Conservation (phyloP, 148 eudicot genomes). For the Talinum fruticosum region DNA sequence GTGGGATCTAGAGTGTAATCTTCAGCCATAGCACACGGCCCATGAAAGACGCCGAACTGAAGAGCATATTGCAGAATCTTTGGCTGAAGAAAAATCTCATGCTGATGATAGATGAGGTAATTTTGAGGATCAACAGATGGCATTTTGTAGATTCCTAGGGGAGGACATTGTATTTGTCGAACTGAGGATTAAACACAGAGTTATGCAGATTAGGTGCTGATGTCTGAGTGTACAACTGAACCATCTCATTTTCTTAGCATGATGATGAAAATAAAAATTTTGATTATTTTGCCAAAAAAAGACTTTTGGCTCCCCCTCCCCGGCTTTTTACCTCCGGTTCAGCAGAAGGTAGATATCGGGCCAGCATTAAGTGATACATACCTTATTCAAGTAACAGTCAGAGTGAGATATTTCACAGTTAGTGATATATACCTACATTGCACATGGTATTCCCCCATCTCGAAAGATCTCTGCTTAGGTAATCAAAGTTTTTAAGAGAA, state of each 20-base stretch:
- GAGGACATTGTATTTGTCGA: neutral
- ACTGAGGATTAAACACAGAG: constrained; percentile 2
- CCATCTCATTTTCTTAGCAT: constrained; percentile 11
- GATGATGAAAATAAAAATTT: neutral
- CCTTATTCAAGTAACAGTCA: too few relatives aligned
- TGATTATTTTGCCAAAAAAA: neutral
- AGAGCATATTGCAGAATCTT: neutral
- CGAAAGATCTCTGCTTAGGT: too few relatives aligned
- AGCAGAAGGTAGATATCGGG: too few relatives aligned
- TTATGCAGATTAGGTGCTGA: constrained; percentile 1
- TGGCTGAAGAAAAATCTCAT: neutral
- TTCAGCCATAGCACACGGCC: neutral
- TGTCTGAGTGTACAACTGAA: constrained; percentile 10
- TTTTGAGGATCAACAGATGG: neutral
- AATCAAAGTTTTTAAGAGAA: too few relatives aligned
- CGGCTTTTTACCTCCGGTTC: too few relatives aligned
- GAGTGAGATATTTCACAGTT: too few relatives aligned
- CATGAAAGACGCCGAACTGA: neutral
- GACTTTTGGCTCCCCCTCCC: too few relatives aligned
- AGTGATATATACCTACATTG: too few relatives aligned
- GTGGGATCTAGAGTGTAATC: neutral
- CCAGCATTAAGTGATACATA: too few relatives aligned
- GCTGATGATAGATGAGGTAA: neutral
- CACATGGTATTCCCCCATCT: too few relatives aligned
- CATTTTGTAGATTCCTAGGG: neutral